These are phyloP conservation scores for Graphilbum ipis-grandicollis DNA, from an alignment of 2,329 filamentous ascomycete genomes.

Conservation along the genomic window DNA sequence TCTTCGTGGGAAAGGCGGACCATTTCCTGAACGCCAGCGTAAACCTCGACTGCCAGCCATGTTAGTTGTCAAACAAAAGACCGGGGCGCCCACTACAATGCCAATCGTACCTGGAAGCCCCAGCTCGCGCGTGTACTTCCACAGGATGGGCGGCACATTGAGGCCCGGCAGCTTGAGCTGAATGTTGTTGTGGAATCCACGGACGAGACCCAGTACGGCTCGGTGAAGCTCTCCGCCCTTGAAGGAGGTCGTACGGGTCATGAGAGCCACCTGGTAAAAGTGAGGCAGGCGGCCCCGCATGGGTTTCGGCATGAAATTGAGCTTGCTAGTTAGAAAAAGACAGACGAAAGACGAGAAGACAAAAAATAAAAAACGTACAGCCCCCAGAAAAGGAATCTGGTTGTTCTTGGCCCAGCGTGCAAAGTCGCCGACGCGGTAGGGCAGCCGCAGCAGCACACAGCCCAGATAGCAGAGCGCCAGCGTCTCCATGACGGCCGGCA, in stretches of 20 bases:
- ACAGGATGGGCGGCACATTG: constrained; percentile 50
- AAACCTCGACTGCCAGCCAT: constrained; percentile 39
- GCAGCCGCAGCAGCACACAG: constrained; percentile 55
- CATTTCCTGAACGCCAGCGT: constrained; percentile 39
- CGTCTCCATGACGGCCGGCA: constrained; percentile 57
- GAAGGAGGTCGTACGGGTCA: constrained; percentile 27
- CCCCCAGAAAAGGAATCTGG: constrained; percentile 54
- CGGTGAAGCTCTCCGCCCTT: constrained; percentile 44
- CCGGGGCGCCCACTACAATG: no score
- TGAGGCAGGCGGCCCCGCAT: constrained; percentile 49
- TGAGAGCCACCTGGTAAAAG: constrained; percentile 40
- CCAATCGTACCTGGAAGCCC: constrained; percentile 59
- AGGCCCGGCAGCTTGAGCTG: constrained; percentile 55
- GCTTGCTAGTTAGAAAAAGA: no score
- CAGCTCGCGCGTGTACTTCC: constrained; percentile 53
- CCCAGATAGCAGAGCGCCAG: constrained; percentile 68
- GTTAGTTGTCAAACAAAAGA: constrained; percentile 1
- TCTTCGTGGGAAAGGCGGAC: constrained; percentile 30
- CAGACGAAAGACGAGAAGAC: no score
- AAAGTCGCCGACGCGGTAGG: constrained; percentile 59
- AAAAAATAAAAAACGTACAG: constrained; percentile 25
- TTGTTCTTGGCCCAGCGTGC: constrained; percentile 48
- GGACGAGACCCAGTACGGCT: constrained; percentile 40
- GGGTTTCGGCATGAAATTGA: constrained; percentile 39
- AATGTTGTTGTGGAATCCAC: constrained; percentile 50